Evolutionary conservation across 495 filamentous ascomycete species (phyloP).

Genomic region (Evernia prunastri): DNA sequence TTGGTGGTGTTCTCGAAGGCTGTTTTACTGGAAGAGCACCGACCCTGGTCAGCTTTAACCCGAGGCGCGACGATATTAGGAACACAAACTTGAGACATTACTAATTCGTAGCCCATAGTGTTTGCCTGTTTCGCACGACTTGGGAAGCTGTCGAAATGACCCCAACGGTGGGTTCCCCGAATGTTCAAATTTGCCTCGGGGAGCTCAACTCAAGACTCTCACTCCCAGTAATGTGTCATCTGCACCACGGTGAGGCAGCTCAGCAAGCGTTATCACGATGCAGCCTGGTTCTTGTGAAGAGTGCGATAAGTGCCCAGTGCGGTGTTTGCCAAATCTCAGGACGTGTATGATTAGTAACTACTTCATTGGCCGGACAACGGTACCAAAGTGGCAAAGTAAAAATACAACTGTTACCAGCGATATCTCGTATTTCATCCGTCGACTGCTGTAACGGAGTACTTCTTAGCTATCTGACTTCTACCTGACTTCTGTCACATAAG

Average conservation of each 20-base stretch:
- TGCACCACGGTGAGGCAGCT: background rate
- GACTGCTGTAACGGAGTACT: background rate
- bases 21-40: background rate
- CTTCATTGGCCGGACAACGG: background rate
- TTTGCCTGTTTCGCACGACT: background rate
- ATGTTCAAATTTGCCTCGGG: background rate
- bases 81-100: background rate
- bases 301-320: no score
- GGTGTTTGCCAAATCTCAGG: background rate
- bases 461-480: background rate
- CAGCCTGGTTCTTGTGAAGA: no score
- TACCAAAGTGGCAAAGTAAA: background rate
- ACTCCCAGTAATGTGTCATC: no score
- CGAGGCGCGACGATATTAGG: background rate
- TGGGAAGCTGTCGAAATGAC: background rate
- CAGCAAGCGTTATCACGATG: background rate
- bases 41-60: background rate
- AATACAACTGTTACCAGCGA: background rate
- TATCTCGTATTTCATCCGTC: background rate
- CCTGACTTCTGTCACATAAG: no score
- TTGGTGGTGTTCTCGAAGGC: background rate
- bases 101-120: background rate
- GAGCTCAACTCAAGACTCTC: background rate
- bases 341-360: background rate
- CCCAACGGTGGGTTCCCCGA: background rate